A percentile compares a stretch with the other conserved stretches of the same genome.
These are phyloP conservation scores for Dioscorea zingiberensis DNA, from an alignment of 106 monocot genomes.

Conservation along the genomic window DNA sequence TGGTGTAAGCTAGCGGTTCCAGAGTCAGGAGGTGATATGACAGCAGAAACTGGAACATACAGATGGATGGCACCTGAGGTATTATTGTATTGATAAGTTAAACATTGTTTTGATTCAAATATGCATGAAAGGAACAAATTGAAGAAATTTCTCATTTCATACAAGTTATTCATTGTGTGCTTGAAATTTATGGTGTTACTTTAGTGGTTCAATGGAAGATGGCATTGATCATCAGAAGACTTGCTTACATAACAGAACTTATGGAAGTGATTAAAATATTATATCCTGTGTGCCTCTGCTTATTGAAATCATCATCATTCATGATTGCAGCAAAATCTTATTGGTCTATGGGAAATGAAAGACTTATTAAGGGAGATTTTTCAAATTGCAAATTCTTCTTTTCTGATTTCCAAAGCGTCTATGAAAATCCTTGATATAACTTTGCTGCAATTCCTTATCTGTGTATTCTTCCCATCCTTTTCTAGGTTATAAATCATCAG, in stretches of 20 bases:
- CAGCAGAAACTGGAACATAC: slow-evolving; percentile 97
- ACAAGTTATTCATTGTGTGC: not conserved
- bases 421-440: not conserved
- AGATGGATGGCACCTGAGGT: slow-evolving; percentile 99
- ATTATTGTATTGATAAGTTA: slow-evolving; percentile 2
- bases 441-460: not conserved
- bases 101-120: not conserved
- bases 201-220: not conserved
- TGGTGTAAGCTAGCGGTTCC: slow-evolving; percentile 85
- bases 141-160: not conserved
- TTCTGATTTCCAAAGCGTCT: not conserved
- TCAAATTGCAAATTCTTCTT: not conserved
- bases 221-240: too few relatives aligned
- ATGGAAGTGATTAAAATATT: not conserved
- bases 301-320: not conserved
- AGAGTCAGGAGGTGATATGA: slow-evolving; percentile 74
- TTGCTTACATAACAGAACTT: too few relatives aligned
- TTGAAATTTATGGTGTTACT: not conserved
- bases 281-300: not conserved
- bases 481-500: slow-evolving; percentile 87
- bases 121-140: too few relatives aligned
- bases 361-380: not conserved
- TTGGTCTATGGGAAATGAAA: not conserved
- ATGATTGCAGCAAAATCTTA: not conserved
- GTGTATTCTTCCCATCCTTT: not conserved